A percentile compares a stretch with the other conserved stretches of the same genome.
Evolutionary conservation across 1,139 yeast species (phyloP).

Genomic region (Zygoascus sp.): DNA sequence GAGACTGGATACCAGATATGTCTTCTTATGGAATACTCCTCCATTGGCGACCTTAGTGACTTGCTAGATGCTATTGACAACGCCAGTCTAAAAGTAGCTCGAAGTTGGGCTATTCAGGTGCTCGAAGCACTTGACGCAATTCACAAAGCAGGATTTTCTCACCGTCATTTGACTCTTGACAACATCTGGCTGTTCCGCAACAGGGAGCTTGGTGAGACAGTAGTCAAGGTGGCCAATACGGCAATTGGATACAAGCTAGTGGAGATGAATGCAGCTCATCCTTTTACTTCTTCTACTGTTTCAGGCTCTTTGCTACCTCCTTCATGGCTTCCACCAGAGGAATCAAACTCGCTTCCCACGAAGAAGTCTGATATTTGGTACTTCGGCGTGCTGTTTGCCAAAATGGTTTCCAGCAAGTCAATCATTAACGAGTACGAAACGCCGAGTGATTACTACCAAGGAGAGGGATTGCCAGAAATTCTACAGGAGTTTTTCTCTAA

Average conservation of each 20-base stretch:
- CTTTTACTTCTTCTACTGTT: conserved; percentile 23
- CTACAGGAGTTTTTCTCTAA: conserved; percentile 62
- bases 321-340: conserved; percentile 78
- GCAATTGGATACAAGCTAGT: conserved; percentile 65
- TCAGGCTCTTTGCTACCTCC: conserved; percentile 24
- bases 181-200: conserved; percentile 53
- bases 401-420: conserved; percentile 64
- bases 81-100: conserved; percentile 67
- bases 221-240: conserved; percentile 62
- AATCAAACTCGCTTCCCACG: conserved; percentile 43
- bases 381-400: conserved; percentile 72
- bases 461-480: conserved; percentile 45
- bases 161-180: conserved; percentile 60
- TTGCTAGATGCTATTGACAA: conserved; percentile 64
- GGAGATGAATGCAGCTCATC: conserved; percentile 46
- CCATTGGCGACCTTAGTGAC: conserved; percentile 58
- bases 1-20: conserved; percentile 61
- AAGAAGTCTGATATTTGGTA: conserved; percentile 92
- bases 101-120: conserved; percentile 84
- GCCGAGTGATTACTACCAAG: conserved; percentile 58
- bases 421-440: conserved; percentile 49
- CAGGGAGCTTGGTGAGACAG: conserved; percentile 48
- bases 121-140: conserved; percentile 79
- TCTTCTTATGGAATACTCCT: conserved; percentile 61
- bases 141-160: conserved; percentile 77